phyloP scores from a whole-genome alignment of 768 basidiomycete genomes.

The Chlorophyllum brunneum region DNA sequence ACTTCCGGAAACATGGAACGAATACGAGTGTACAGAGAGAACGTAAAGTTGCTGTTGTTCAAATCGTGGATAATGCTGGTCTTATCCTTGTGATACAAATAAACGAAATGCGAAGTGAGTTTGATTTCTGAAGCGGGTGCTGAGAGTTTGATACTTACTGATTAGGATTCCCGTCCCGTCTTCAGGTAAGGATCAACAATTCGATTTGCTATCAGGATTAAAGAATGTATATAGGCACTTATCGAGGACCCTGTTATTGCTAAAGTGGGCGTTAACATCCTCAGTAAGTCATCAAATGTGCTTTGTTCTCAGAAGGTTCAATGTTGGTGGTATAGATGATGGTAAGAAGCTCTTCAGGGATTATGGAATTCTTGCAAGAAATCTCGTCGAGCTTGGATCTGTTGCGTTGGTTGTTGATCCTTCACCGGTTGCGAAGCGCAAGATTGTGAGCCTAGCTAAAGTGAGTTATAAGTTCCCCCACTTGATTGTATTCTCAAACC shows the following conservation, averaged over 20 bases:
- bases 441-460: constrained; percentile 29
- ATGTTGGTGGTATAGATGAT: constrained; percentile 23
- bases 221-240: constrained; percentile 19
- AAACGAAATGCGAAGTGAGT: constrained; percentile 24
- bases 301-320: not conserved
- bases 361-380: constrained; percentile 32
- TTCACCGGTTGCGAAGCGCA: constrained; percentile 18
- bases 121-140: not conserved
- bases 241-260: constrained; percentile 26
- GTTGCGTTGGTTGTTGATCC: constrained; percentile 29
- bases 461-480: constrained; percentile 13
- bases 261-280: constrained; percentile 31
- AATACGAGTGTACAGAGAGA: constrained; percentile 14
- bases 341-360: constrained; percentile 35
- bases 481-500: not conserved
- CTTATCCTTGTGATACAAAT: constrained; percentile 31
- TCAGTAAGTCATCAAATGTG: constrained; percentile 20
- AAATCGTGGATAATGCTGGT: constrained; percentile 26
- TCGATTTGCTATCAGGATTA: not conserved
- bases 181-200: constrained; percentile 16
- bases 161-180: constrained; percentile 27
- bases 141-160: not conserved
- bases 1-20: constrained; percentile 2
- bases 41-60: constrained; percentile 26
- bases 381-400: constrained; percentile 32